Conservation (phyloP, 176 grass and related monocot species). For the barley (Hordeum vulgare) region MorexV3_pseudomolecules_assembly NC_058521.1:574424544-574425043, state of each 20-base stretch:
- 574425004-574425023: conserved; percentile 99
- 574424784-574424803: neutral
- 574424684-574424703: too few relatives aligned
- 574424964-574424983: conserved; percentile 23
- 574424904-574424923: neutral
- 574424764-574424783: neutral
- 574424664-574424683: too few relatives aligned
- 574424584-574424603: neutral
- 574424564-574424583: neutral
- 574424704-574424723: too few relatives aligned
- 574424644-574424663: too few relatives aligned
- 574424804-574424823: neutral
- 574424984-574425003: conserved; percentile 30
- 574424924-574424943: neutral
- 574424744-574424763: conserved; percentile 9
- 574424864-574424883: neutral
- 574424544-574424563: conserved; percentile 7
- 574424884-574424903: conserved; percentile 1
- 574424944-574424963: neutral
- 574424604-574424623: too few relatives aligned
- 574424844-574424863: neutral
- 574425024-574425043: conserved; percentile 93
- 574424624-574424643: too few relatives aligned
- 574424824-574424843: neutral
- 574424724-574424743: neutral